Conservation (phyloP, 2,329 filamentous ascomycete genomes). For the Acephala macrosclerotiorum region DNA sequence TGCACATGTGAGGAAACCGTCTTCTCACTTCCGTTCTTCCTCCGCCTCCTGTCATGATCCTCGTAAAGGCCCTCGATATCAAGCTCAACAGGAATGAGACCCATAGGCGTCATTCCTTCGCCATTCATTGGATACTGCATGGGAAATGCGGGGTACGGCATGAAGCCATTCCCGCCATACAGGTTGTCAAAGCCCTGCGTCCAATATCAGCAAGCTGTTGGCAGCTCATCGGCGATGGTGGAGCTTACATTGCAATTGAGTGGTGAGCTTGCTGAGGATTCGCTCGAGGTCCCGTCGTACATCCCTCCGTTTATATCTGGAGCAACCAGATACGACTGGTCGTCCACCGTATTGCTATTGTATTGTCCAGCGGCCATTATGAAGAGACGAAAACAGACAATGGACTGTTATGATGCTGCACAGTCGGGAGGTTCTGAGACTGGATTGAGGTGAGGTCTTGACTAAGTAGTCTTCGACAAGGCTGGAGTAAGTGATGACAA, state of each 20-base stretch:
- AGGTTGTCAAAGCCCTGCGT: conserved; percentile 37
- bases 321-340: conserved; percentile 33
- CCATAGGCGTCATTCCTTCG: conserved; percentile 36
- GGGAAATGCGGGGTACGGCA: conserved; percentile 41
- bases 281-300: conserved; percentile 43
- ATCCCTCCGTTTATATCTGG: conserved; percentile 37
- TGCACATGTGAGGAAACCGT: conserved; percentile 44
- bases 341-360: conserved; percentile 31
- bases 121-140: conserved; percentile 40
- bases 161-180: conserved; percentile 37
- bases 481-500: conserved; percentile 23
- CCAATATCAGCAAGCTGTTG: conserved; percentile 24
- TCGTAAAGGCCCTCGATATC: conserved; percentile 45
- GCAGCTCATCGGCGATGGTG: not conserved
- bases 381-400: not conserved
- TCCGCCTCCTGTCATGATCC: conserved; percentile 43
- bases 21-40: conserved; percentile 42
- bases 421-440: not conserved
- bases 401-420: not conserved
- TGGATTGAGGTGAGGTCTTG: not conserved
- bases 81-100: conserved; percentile 43
- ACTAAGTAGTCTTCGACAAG: conserved; percentile 10
- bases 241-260: conserved; percentile 40
- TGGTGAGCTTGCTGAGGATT: conserved; percentile 43
- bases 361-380: conserved; percentile 39